A percentile compares a stretch with the other conserved stretches of the same genome.
These are phyloP conservation scores for Penicillium alfredii DNA, from an alignment of 495 filamentous ascomycete genomes.

Conservation along the genomic window DNA sequence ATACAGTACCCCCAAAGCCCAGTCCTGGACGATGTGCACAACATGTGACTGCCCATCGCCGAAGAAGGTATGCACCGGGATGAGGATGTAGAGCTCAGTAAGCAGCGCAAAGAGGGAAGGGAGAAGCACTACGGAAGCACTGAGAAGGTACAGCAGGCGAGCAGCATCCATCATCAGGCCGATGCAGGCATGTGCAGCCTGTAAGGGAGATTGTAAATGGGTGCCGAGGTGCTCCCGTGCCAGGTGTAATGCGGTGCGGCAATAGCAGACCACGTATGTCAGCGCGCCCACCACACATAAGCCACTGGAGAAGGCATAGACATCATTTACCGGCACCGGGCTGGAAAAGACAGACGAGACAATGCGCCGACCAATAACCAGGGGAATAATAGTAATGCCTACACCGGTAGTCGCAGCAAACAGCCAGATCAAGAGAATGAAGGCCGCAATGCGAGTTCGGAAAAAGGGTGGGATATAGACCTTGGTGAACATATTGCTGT, in stretches of 20 bases:
- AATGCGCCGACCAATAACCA: conserved; percentile 75
- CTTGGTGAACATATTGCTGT: conserved; percentile 62
- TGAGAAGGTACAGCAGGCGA: conserved; percentile 63
- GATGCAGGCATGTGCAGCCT: conserved; percentile 12
- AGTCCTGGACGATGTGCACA: conserved; percentile 84
- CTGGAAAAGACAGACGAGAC: conserved; percentile 61
- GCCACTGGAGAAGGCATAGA: conserved; percentile 91
- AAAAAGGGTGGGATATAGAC: conserved; percentile 91
- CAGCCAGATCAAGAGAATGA: conserved; percentile 86
- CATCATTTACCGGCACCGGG: conserved; percentile 75
- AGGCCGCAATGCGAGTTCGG: conserved; percentile 68
- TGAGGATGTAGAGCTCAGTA: conserved; percentile 81
- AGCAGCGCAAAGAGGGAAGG: conserved; percentile 77
- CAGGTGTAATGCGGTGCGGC: conserved; percentile 37
- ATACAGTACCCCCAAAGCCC: conserved; percentile 91
- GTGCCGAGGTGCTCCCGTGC: conserved; percentile 27
- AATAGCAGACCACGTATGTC: conserved; percentile 52
- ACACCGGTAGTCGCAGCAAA: conserved; percentile 94
- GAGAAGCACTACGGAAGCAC: conserved; percentile 64
- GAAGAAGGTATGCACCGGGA: conserved; percentile 83
- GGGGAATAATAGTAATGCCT: conserved; percentile 77
- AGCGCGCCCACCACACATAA: conserved; percentile 67
- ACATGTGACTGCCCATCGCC: conserved; percentile 53
- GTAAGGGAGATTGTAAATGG: conserved; percentile 33
- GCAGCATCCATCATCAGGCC: conserved; percentile 15